Conservation (phyloP, 73 alveolate genomes). For the Paramecium tetraurelia region DNA sequence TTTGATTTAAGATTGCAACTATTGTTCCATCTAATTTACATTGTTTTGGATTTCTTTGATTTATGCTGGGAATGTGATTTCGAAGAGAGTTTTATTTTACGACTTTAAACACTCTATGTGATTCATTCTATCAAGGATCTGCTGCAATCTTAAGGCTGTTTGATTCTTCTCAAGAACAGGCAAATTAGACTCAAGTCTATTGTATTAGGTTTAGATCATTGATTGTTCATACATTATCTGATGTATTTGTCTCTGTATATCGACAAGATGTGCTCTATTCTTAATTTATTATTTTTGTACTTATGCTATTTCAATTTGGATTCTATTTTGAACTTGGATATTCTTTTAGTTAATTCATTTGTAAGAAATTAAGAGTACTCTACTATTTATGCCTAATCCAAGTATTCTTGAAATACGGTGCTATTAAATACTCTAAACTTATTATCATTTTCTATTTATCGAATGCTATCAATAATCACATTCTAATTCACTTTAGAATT, state of each 20-base stretch:
- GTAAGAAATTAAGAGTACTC: not conserved
- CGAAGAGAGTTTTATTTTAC: not conserved
- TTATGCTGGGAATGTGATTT: not conserved
- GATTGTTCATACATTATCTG: not conserved
- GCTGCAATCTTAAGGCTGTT: not conserved
- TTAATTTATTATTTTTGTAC: not conserved
- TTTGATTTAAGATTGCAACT: not conserved
- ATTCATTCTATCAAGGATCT: not conserved
- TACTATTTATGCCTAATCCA: not conserved
- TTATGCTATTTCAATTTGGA: not conserved
- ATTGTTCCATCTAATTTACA: not conserved
- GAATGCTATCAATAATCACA: not conserved
- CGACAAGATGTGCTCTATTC: not conserved
- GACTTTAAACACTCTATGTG: not conserved
- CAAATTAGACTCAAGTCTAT: not conserved
- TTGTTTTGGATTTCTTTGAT: not conserved
- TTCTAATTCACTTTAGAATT: not conserved
- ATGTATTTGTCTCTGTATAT: not conserved
- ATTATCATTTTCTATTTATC: not conserved
- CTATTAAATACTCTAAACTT: not conserved
- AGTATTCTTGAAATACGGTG: not conserved
- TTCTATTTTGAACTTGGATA: not conserved
- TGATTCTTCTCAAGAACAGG: not conserved
- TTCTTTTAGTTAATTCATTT: not conserved
- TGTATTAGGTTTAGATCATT: not conserved